Percentiles rank a stretch among this genome's conserved stretches.
phyloP scores from a whole-genome alignment of 140 eudicot species.

The Senecio squalidus region DNA sequence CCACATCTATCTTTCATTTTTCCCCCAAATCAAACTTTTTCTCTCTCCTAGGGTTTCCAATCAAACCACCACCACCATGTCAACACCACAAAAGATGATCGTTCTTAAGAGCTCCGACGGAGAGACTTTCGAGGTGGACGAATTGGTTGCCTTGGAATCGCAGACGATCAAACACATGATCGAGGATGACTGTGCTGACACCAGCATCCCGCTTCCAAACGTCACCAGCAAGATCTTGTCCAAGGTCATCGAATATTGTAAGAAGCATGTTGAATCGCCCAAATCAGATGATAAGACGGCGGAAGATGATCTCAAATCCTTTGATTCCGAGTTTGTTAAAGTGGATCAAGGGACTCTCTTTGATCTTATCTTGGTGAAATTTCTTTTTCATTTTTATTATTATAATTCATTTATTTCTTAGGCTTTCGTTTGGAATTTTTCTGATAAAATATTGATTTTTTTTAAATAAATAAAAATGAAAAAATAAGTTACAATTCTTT shows the following conservation, averaged over 20 bases:
- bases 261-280: constrained; percentile 59
- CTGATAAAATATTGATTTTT: no score
- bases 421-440: constrained; percentile 3
- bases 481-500: no score
- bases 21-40: background rate
- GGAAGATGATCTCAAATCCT: constrained; percentile 58
- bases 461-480: no score
- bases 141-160: constrained; percentile 61
- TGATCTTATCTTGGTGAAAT: constrained; percentile 67
- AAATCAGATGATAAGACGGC: constrained; percentile 25
- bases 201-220: constrained; percentile 65
- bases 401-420: background rate
- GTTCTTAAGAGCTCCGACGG: constrained; percentile 59
- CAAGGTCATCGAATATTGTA: constrained; percentile 87
- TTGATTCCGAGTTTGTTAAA: constrained; percentile 65
- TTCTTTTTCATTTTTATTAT: background rate
- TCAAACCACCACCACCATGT: constrained; percentile 32
- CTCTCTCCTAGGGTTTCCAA: constrained; percentile 13
- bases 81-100: constrained; percentile 41
- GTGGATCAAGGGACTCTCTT: constrained; percentile 78
- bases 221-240: constrained; percentile 76
- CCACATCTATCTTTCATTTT: no score
- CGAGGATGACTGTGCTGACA: constrained; percentile 73
- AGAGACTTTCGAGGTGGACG: constrained; percentile 68
- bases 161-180: constrained; percentile 76